Evolutionary conservation across 352 stramenopile species (phyloP).

Genomic region (Aphanomyces invadans): DNA sequence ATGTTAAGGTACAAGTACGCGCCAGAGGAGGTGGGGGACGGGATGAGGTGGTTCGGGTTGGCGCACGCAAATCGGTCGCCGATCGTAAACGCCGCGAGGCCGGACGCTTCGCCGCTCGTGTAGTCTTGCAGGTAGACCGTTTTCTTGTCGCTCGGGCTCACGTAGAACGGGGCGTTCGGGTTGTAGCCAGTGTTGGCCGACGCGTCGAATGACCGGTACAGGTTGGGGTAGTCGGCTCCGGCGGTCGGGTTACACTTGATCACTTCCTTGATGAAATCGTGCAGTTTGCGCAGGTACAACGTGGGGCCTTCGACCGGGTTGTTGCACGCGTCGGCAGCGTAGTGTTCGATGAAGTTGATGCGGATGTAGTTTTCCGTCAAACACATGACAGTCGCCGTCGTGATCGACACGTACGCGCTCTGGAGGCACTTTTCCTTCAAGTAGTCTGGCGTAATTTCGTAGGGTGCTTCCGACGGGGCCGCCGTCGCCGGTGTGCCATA

Average conservation of each 20-base stretch:
- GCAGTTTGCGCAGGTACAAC: conserved; percentile 22
- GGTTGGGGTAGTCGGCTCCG: conserved; percentile 5
- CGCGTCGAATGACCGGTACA: conserved; percentile 14
- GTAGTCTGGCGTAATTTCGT: conserved; percentile 8
- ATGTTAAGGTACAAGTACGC: not conserved
- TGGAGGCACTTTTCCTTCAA: conserved; percentile 25
- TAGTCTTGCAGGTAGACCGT: conserved; percentile 10
- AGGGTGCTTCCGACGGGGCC: not conserved
- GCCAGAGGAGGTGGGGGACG: not conserved
- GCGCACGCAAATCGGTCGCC: conserved; percentile 13
- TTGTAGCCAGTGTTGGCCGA: conserved; percentile 6
- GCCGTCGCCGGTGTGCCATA: not conserved
- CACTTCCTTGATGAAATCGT: conserved; percentile 16
- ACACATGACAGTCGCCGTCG: conserved; percentile 24
- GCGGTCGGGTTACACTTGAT: not conserved
- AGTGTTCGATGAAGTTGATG: conserved; percentile 26
- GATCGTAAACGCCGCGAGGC: conserved; percentile 15
- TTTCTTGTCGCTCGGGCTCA: not conserved
- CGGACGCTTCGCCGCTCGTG: conserved; percentile 23
- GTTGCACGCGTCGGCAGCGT: conserved; percentile 11
- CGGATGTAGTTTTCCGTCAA: conserved; percentile 25
- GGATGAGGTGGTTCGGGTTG: conserved; percentile 7
- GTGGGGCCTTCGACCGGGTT: conserved; percentile 22
- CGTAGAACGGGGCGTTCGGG: conserved; percentile 21
- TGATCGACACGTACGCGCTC: conserved; percentile 22